Evolutionary conservation across 2,329 filamentous ascomycete species (phyloP).

Genomic region (Ophiostoma tasmaniense): DNA sequence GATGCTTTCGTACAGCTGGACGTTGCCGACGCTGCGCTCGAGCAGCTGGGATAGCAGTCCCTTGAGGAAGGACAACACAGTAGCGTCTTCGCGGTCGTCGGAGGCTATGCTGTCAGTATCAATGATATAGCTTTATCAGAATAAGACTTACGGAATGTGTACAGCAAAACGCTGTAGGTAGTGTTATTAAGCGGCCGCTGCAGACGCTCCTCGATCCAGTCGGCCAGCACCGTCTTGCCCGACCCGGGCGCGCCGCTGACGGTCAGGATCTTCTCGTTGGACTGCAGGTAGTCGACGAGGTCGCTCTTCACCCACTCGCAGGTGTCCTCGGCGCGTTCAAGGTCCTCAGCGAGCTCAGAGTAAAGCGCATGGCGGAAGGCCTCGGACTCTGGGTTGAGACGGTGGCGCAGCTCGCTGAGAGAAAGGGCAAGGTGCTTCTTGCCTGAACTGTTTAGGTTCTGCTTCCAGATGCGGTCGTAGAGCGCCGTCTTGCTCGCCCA

Average conservation of each 20-base stretch:
- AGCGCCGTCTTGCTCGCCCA: conserved; percentile 29
- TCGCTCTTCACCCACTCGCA: conserved; percentile 33
- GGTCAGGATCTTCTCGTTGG: conserved; percentile 29
- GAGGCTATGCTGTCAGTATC: no score
- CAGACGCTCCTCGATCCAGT: conserved; percentile 34
- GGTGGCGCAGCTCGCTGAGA: conserved; percentile 27
- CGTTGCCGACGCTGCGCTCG: conserved; percentile 32
- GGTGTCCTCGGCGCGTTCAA: conserved; percentile 32
- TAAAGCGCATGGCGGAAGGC: conserved; percentile 27
- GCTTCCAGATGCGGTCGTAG: conserved; percentile 30
- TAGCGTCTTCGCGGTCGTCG: conserved; percentile 28
- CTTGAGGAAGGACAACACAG: conserved; percentile 29
- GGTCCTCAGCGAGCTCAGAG: conserved; percentile 31
- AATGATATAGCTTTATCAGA: no score
- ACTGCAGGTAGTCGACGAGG: conserved; percentile 30
- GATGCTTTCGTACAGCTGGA: conserved; percentile 29
- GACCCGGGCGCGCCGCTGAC: conserved; percentile 62
- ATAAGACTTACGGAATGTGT: conserved; percentile 30
- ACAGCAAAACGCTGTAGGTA: conserved; percentile 30
- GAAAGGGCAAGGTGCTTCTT: conserved; percentile 21
- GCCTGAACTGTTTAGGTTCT: conserved; percentile 24
- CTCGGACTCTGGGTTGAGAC: conserved; percentile 25
- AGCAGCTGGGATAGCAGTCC: conserved; percentile 32
- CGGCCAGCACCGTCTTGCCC: conserved; percentile 82
- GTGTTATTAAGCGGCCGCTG: conserved; percentile 30